Conservation (phyloP, 441 rosid species). For the Bruguiera hainesii region DNA sequence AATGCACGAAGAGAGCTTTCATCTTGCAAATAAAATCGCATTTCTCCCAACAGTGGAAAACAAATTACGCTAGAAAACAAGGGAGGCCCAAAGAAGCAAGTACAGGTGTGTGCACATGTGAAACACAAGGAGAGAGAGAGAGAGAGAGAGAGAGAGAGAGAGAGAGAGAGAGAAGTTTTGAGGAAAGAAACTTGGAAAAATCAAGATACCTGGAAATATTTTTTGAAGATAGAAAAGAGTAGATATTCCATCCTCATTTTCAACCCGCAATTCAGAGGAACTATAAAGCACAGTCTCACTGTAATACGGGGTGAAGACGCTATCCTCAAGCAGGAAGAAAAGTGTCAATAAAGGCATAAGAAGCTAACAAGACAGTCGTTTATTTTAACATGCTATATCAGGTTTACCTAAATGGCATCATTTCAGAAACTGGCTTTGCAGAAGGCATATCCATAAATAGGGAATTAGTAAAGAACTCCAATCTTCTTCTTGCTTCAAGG, state of each 20-base stretch:
- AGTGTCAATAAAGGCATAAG: slow-evolving; percentile 8
- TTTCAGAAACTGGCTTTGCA: slow-evolving; percentile 89
- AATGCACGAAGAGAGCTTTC: too few relatives aligned
- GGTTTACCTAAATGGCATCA: slow-evolving; percentile 78
- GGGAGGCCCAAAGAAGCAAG: not conserved
- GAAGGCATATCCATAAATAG: slow-evolving; percentile 95
- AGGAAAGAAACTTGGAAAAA: slow-evolving; percentile 14
- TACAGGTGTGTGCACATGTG: not conserved
- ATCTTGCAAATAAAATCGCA: too few relatives aligned
- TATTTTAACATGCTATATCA: slow-evolving; percentile 9
- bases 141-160: not conserved
- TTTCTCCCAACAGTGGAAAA: too few relatives aligned
- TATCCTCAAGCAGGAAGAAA: slow-evolving; percentile 32
- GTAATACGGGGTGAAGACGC: slow-evolving; percentile 99
- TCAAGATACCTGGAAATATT: slow-evolving; percentile 82
- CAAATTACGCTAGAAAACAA: too few relatives aligned
- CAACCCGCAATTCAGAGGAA: slow-evolving; percentile 78
- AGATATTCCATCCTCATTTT: slow-evolving; percentile 99
- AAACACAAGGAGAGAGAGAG: not conserved
- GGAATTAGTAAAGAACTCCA: slow-evolving; percentile 88
- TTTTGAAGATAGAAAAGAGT: slow-evolving; percentile 98
- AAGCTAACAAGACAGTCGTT: slow-evolving; percentile 5
- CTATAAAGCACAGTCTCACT: slow-evolving; percentile 99
- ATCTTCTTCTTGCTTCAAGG: slow-evolving; percentile 98
- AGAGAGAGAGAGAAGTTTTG: not conserved